Base-by-base conservation (phyloP, 73 alveolate genomes). In the Paramecium tetraurelia region DNA sequence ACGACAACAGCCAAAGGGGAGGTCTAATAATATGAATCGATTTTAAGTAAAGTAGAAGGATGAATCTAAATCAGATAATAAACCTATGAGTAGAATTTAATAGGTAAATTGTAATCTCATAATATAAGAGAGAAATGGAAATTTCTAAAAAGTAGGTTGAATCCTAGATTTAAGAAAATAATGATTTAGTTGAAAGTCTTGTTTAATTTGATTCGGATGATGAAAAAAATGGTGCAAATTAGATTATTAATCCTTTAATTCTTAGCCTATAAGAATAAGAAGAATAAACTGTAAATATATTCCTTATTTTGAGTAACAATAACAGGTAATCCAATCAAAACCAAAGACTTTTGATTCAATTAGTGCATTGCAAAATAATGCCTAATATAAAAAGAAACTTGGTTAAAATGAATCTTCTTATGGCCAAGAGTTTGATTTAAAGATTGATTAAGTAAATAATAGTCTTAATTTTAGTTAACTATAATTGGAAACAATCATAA, bases 161-260 rank as follows among this genome's bases (percentile, higher is more conserved):
- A 63, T 0, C 41, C 41, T 63, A 63, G 46, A 33, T 63, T 7
- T 14, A 63, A 3, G 41, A 63, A 4, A 16, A 24, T 63, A 33
- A 63, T 63, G 84, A 63, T 10, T 11, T 63, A 24, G 84, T 16
- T 4, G 84, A 63, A 24, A 63, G 84, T 63, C 14, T 63, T 1
- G 84, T 63, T 31, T 11, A 63, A 27, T 63, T 63, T 63, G 84
- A 63, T 63, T 63, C 84, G 84, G 84, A 63, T 63, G 50, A 27
- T 31, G 84, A 63, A 12, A 11, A 63, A 33, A 33, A 63, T 31
- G 84, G 21, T 27, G 21, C 84, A 14, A 27, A 63, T 12, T 31
- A 63, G 24, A 27, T 63, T 63, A 33, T 63, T 0, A 33, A 63
- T 63, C 84, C 84, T 31, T n/a, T 33, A 21, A 63, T 63, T 12